Evolutionary conservation across 257 asterid genomes (phyloP), one percentile per base, ranked within the genome.

Genomic region (Lithospermum erythrorhizon): DNA sequence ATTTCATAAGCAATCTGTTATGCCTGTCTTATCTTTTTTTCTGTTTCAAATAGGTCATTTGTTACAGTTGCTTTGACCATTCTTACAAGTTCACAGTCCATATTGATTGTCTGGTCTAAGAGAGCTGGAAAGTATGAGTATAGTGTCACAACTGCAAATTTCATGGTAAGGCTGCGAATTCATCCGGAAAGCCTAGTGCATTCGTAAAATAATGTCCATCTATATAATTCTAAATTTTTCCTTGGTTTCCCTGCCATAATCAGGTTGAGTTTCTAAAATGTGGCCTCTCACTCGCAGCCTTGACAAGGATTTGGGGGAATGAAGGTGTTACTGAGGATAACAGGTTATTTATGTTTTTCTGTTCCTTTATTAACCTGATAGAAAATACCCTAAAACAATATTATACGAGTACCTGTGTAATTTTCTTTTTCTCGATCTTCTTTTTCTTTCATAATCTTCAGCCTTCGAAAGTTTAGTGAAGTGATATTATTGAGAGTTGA

Each of bases 71-170:
- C 95, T 20, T 69, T 93, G 85, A 93, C 99, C 57, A 51, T 89
- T 54, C 97, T 93, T 54, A 93, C 99, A 57, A 93, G 99, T 79
- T 93, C 99, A 55, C 99, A 93, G 81, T 85, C 97, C 63, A 93
- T 93, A 79, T 96, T 93, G 65, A 93, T 93, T 79, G 96, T 86
- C 66, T 93, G 99, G 99, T 93, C 99, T 48, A 93, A 93, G 87
- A 81, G 99, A 72, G 97, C 97, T 62, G 99, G 99, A 53, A 84
- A 84, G 83, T 93, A 93, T 21, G 96, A 93, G 78, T 93, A 93
- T 76, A 93, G 99, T 53, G 97, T 93, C 62, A 93, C 97, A 22
- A 93, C 99, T 72, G 99, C 97, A 45, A 93, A 93, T 68, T 93
- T 93, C 82, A 58, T 93, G 97, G 99, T 93, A 76, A 81, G 19